Percentiles rank a stretch among this genome's conserved stretches.
Evolutionary conservation across 2,329 filamentous ascomycete genomes (phyloP).

Genomic region (Colletotrichum horii): DNA sequence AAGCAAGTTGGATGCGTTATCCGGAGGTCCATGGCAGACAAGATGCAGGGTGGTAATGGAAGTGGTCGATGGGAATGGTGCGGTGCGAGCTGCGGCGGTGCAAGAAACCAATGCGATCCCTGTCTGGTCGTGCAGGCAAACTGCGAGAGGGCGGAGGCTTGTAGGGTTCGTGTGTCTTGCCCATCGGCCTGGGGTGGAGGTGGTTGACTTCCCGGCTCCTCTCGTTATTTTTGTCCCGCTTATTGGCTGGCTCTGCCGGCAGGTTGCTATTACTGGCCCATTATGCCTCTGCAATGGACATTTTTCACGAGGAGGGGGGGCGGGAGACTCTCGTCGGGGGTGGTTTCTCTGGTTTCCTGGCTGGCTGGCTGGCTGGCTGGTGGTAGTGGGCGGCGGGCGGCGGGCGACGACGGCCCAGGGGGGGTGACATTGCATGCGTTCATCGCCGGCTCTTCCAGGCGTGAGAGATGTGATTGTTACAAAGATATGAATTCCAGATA

Average conservation of each 20-base stretch:
- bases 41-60: not conserved
- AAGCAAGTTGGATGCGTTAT: not conserved
- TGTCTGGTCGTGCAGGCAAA: slow-evolving; percentile 17
- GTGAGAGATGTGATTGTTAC: not conserved
- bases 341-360: not conserved
- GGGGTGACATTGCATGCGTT: slow-evolving; percentile 17
- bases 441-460: slow-evolving; percentile 8
- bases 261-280: slow-evolving; percentile 18
- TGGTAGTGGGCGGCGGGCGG: not conserved
- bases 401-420: not conserved
- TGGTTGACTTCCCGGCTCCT: not conserved
- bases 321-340: slow-evolving; percentile 1
- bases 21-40: not conserved
- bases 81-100: slow-evolving; percentile 20
- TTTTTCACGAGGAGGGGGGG: not conserved
- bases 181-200: not conserved
- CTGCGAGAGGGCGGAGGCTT: slow-evolving; percentile 10
- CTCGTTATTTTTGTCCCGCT: slow-evolving; percentile 4
- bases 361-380: not conserved
- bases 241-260: not conserved
- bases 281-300: not conserved
- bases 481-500: slow-evolving; percentile 5
- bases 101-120: slow-evolving; percentile 7
- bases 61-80: not conserved
- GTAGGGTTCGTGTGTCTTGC: slow-evolving; percentile 6